Evolutionary conservation across 768 basidiomycete species (phyloP).

Genomic region (Calocybe gangraenosa): DNA sequence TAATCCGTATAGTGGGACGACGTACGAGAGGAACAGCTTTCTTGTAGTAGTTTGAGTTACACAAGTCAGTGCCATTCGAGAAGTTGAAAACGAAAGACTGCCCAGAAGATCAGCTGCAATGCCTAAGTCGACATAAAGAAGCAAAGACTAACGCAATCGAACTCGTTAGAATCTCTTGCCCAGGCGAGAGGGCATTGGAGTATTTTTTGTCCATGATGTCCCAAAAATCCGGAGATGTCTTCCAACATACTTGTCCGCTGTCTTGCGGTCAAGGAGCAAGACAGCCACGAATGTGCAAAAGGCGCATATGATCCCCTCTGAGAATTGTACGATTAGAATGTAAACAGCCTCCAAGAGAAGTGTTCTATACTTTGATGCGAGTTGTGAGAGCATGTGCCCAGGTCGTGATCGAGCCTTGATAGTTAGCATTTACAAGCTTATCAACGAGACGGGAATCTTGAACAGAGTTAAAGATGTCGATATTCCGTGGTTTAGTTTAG

Average conservation of each 20-base stretch:
- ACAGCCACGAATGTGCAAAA: slow-evolving; percentile 30
- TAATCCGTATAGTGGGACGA: not conserved
- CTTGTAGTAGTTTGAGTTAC: slow-evolving; percentile 36
- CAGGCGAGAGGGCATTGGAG: slow-evolving; percentile 45
- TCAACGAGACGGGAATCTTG: slow-evolving; percentile 38
- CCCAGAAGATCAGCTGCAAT: not conserved
- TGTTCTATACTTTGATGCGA: slow-evolving; percentile 33
- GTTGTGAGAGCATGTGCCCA: slow-evolving; percentile 35
- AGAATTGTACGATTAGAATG: not conserved
- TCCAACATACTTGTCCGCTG: slow-evolving; percentile 25
- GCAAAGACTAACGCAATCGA: slow-evolving; percentile 35
- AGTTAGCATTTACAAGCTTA: slow-evolving; percentile 29
- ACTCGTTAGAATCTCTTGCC: slow-evolving; percentile 41
- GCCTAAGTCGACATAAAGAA: slow-evolving; percentile 1
- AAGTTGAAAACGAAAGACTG: slow-evolving; percentile 42
- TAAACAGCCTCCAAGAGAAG: not conserved
- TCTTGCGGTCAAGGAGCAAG: slow-evolving; percentile 33
- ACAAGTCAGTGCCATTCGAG: slow-evolving; percentile 36
- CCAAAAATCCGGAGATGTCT: slow-evolving; percentile 27
- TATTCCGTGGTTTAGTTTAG: not conserved
- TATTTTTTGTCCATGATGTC: slow-evolving; percentile 29
- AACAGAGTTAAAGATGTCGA: not conserved
- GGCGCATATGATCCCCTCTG: slow-evolving; percentile 31
- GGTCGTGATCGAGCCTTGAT: slow-evolving; percentile 29
- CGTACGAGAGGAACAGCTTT: slow-evolving; percentile 32